phyloP scores from a whole-genome alignment of 2,329 filamentous ascomycete species.

The Elsinoe fawcettii region DNA sequence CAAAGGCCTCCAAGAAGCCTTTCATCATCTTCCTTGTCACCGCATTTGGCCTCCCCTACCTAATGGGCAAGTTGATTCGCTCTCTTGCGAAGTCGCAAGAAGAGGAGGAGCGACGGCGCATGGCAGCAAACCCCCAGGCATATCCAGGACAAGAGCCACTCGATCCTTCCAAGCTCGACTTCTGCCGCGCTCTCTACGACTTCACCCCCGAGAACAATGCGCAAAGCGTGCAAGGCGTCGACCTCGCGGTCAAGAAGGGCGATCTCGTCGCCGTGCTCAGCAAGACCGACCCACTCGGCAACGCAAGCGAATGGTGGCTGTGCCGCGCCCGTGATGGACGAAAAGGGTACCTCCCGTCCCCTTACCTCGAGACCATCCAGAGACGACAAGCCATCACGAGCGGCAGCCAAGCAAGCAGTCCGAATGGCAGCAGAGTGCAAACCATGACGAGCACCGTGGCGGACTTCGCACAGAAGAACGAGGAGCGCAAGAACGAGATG shows the following conservation, averaged over 20 bases:
- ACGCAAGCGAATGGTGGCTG: conserved; percentile 93
- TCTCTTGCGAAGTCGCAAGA: conserved; percentile 76
- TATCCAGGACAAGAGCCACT: conserved; percentile 46
- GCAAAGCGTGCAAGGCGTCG: conserved; percentile 55
- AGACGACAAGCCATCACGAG: conserved; percentile 31
- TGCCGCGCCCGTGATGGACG: conserved; percentile 84
- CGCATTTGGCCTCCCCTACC: conserved; percentile 88
- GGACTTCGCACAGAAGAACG: conserved; percentile 19
- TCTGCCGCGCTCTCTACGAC: conserved; percentile 91
- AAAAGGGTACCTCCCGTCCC: conserved; percentile 83
- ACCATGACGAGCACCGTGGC: conserved; percentile 45
- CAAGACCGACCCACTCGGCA: conserved; percentile 86
- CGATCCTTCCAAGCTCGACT: conserved; percentile 87
- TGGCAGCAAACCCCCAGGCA: conserved; percentile 43
- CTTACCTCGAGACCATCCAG: conserved; percentile 75
- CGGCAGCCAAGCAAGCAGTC: conserved; percentile 37
- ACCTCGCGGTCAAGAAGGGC: conserved; percentile 86
- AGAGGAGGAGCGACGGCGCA: conserved; percentile 62
- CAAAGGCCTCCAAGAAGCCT: conserved; percentile 83
- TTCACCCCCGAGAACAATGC: conserved; percentile 69
- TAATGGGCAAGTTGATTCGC: conserved; percentile 94
- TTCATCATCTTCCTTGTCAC: conserved; percentile 93
- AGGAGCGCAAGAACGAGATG: conserved; percentile 38
- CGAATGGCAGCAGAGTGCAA: conserved; percentile 43
- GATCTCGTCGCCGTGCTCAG: conserved; percentile 90